phyloP scores from a whole-genome alignment of 306 rosid species.

The Gynostemma pentaphyllum region DNA sequence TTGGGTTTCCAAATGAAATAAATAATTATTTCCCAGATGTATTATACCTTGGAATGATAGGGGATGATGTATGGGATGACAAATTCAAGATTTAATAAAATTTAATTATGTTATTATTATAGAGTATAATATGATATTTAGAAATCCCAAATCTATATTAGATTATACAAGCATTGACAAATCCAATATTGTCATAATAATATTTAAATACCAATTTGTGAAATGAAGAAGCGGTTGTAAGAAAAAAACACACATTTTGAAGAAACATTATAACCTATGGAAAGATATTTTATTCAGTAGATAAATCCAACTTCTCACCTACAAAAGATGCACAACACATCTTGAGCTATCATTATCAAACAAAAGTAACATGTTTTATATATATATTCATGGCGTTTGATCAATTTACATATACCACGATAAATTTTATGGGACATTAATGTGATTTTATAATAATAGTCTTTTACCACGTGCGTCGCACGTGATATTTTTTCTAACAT shows the following conservation, averaged over 20 bases:
- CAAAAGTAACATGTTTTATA: too few relatives aligned
- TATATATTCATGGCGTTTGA: neutral
- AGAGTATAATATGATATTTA: neutral
- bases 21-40: neutral
- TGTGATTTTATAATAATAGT: too few relatives aligned
- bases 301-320: neutral
- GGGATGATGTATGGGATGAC: neutral
- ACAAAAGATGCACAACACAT: neutral
- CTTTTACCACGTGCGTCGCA: too few relatives aligned
- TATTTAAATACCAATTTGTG: constrained; percentile 1
- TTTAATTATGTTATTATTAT: neutral
- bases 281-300: neutral
- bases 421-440: too few relatives aligned
- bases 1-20: neutral
- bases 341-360: neutral
- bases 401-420: too few relatives aligned
- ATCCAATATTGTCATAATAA: neutral
- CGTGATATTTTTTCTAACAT: too few relatives aligned
- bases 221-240: neutral
- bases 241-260: neutral
- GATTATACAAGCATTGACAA: neutral
- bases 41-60: neutral
- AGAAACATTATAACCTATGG: neutral
- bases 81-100: neutral
- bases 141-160: neutral